Percentiles rank a stretch among this genome's conserved stretches.
phyloP scores from a whole-genome alignment of 2,329 filamentous ascomycete species.

The Chrysoporthe cubensis region DNA sequence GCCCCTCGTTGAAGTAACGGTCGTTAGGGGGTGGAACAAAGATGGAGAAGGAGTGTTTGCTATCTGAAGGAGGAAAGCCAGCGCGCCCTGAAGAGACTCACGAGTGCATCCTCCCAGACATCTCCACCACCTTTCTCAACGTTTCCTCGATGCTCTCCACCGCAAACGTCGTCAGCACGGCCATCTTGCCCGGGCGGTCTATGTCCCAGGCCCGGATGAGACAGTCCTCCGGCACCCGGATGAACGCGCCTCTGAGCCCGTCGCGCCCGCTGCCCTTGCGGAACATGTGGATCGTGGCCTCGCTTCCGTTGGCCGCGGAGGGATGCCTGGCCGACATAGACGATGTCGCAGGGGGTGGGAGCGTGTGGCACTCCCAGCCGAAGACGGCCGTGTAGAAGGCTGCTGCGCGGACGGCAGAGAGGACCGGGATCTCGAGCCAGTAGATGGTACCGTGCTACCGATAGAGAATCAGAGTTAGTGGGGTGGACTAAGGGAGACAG shows the following conservation, averaged over 20 bases:
- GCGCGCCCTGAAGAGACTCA: conserved; percentile 33
- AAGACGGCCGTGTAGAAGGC: conserved; percentile 45
- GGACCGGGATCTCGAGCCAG: conserved; percentile 46
- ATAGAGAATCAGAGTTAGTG: conserved; percentile 16
- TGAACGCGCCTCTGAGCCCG: conserved; percentile 41
- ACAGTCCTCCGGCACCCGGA: conserved; percentile 38
- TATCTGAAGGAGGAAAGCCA: neutral
- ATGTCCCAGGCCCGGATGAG: conserved; percentile 39
- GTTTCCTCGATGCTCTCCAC: conserved; percentile 41
- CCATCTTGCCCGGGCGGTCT: conserved; percentile 36
- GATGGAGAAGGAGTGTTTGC: neutral
- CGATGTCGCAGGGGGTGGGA: conserved; percentile 29
- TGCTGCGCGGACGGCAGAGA: conserved; percentile 39
- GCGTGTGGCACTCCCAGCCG: conserved; percentile 37
- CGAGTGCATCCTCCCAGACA: conserved; percentile 42
- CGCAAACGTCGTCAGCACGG: conserved; percentile 40
- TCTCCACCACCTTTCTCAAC: conserved; percentile 35
- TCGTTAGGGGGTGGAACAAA: too few relatives aligned
- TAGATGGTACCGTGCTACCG: conserved; percentile 38
- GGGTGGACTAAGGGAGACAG: neutral
- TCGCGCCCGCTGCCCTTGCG: conserved; percentile 33
- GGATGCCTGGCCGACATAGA: neutral
- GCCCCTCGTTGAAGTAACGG: too few relatives aligned
- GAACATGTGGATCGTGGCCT: conserved; percentile 42
- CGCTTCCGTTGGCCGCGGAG: conserved; percentile 29